Evolutionary conservation across 352 stramenopile genomes (phyloP).

Genomic region (Pythium sukuiense): DNA sequence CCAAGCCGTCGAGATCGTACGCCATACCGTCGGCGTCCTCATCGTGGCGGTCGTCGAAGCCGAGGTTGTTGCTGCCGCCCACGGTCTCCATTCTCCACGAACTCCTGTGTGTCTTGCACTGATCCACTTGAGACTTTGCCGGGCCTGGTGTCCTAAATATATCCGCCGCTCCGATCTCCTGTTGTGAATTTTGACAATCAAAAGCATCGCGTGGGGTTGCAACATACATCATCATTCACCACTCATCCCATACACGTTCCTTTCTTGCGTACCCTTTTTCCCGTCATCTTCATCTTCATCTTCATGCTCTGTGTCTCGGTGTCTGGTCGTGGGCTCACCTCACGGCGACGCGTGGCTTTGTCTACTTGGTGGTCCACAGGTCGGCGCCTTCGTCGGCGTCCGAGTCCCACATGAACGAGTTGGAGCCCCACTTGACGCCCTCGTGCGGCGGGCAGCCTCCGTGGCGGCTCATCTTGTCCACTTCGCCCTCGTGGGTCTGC

Average conservation of each 20-base stretch:
- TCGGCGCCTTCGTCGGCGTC: constrained; percentile 78
- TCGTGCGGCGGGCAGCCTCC: constrained; percentile 83
- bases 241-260: background rate
- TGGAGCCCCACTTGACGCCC: constrained; percentile 84
- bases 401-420: constrained; percentile 89
- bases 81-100: background rate
- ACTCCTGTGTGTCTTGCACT: background rate
- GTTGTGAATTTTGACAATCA: background rate
- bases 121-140: background rate
- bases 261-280: background rate
- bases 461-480: constrained; percentile 78
- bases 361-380: constrained; percentile 79
- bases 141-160: background rate
- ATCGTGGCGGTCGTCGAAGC: constrained; percentile 2
- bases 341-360: background rate
- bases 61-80: background rate
- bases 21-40: background rate
- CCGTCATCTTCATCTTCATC: background rate
- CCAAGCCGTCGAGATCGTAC: background rate
- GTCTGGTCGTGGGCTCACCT: background rate
- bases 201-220: background rate
- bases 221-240: constrained; percentile 6
- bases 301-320: background rate
- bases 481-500: constrained; percentile 72
- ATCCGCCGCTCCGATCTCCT: background rate